Evolutionary conservation across 2,329 filamentous ascomycete species (phyloP).

Genomic region (Verticillium albo-atrum): DNA sequence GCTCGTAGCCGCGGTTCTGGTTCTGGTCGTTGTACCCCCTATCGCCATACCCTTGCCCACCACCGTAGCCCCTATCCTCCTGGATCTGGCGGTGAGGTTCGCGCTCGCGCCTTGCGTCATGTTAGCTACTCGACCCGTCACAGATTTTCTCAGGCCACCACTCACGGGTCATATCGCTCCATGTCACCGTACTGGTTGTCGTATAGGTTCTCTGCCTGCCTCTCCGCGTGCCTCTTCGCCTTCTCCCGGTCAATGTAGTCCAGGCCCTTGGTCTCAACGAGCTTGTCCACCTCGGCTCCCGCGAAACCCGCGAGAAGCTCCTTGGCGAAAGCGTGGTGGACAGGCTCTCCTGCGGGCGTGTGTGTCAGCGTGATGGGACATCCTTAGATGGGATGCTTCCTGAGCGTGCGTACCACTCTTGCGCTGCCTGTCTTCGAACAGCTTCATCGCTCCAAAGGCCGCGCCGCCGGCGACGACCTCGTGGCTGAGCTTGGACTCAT

Average conservation of each 20-base stretch:
- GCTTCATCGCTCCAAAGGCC: conserved; percentile 75
- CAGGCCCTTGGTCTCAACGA: conserved; percentile 67
- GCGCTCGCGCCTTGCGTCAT: background rate
- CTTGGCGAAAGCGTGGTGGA: conserved; percentile 73
- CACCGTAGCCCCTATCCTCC: background rate
- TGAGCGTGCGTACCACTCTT: conserved; percentile 61
- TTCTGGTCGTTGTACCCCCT: background rate
- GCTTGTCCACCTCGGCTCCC: conserved; percentile 71
- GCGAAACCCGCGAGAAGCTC: conserved; percentile 69
- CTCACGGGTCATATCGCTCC: conserved; percentile 55
- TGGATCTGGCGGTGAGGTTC: background rate
- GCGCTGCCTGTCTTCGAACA: conserved; percentile 72
- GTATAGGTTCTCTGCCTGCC: conserved; percentile 56
- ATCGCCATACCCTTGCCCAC: background rate
- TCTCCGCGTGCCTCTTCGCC: conserved; percentile 54
- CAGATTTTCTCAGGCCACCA: conserved; percentile 9
- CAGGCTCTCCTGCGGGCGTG: conserved; percentile 53
- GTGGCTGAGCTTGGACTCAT: conserved; percentile 41
- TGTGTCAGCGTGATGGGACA: background rate
- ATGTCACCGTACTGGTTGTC: conserved; percentile 53
- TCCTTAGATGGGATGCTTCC: too few relatives aligned
- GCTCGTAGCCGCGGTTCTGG: background rate
- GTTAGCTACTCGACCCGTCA: background rate
- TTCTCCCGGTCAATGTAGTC: conserved; percentile 53
- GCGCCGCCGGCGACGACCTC: conserved; percentile 73